Conservation (phyloP, 129 eudicot species). For the Lactuca saligna region DNA sequence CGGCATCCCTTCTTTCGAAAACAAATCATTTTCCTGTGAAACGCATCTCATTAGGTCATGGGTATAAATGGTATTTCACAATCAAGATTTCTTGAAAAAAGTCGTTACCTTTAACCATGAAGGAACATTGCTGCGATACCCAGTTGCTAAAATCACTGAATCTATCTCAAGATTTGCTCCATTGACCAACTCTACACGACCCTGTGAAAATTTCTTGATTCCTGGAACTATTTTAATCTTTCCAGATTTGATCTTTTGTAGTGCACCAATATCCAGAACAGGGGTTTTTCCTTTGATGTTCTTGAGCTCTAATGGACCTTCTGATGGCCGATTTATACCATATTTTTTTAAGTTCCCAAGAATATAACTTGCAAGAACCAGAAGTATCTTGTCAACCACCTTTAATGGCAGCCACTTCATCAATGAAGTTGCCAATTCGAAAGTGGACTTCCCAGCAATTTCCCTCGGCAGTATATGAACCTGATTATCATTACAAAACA, state of each 20-base stretch:
- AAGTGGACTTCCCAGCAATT: constrained; percentile 81
- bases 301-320: constrained; percentile 81
- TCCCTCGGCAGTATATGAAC: constrained; percentile 94
- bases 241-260: constrained; percentile 66
- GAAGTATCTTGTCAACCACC: constrained; percentile 61
- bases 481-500: constrained; percentile 34
- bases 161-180: constrained; percentile 71
- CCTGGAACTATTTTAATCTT: constrained; percentile 75
- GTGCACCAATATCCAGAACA: constrained; percentile 77
- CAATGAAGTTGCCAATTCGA: constrained; percentile 56
- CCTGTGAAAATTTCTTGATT: constrained; percentile 63
- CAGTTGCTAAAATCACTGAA: constrained; percentile 87
- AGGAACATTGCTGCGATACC: constrained; percentile 96
- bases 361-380: constrained; percentile 45
- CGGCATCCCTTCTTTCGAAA: constrained; percentile 69
- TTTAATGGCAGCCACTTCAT: constrained; percentile 73
- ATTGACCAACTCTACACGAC: constrained; percentile 61
- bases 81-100: background rate
- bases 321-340: constrained; percentile 77
- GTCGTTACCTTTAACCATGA: constrained; percentile 84
- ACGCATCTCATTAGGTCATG: constrained; percentile 18
- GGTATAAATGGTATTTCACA: constrained; percentile 29
- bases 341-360: constrained; percentile 80
- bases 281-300: constrained; percentile 79
- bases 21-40: constrained; percentile 71